Percentiles rank a stretch among this genome's conserved stretches.
Conservation (phyloP, 2,329 filamentous ascomycete genomes). For the Colletotrichum spaethianum region DNA sequence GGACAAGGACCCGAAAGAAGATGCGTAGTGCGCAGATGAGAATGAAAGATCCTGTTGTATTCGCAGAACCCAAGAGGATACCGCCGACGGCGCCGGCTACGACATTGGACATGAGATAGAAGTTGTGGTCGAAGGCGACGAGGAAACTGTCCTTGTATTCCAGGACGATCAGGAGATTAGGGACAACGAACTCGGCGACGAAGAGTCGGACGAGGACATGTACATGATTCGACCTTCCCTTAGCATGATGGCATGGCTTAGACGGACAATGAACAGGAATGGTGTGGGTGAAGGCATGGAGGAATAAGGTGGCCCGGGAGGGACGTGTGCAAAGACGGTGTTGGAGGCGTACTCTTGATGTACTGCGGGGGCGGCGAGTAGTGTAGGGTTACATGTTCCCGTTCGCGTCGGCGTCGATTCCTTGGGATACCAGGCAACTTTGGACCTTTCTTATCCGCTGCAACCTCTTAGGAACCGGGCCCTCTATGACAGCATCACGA, state of each 20-base stretch:
- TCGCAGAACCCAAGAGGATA: constrained; percentile 6
- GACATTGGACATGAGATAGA: constrained; percentile 14
- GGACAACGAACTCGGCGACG: not conserved
- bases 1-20: constrained; percentile 22
- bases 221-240: constrained; percentile 34
- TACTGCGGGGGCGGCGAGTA: constrained; percentile 30
- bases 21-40: constrained; percentile 41
- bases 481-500: constrained; percentile 15
- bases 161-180: not conserved
- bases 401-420: constrained; percentile 37
- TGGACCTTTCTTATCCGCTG: constrained; percentile 33
- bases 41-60: not conserved
- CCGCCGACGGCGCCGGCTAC: not conserved
- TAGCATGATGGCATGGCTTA: constrained; percentile 28
- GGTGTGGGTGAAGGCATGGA: constrained; percentile 7
- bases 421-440: constrained; percentile 41
- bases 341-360: constrained; percentile 27
- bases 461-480: constrained; percentile 13
- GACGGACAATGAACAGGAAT: constrained; percentile 29
- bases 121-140: constrained; percentile 4
- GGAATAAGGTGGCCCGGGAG: constrained; percentile 1
- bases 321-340: constrained; percentile 12
- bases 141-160: constrained; percentile 21
- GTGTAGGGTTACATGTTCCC: constrained; percentile 38
- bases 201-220: constrained; percentile 34